These are phyloP conservation scores for Syzygium jambos DNA, from an alignment of 345 rosid genomes.

Conservation along the genomic window DNA sequence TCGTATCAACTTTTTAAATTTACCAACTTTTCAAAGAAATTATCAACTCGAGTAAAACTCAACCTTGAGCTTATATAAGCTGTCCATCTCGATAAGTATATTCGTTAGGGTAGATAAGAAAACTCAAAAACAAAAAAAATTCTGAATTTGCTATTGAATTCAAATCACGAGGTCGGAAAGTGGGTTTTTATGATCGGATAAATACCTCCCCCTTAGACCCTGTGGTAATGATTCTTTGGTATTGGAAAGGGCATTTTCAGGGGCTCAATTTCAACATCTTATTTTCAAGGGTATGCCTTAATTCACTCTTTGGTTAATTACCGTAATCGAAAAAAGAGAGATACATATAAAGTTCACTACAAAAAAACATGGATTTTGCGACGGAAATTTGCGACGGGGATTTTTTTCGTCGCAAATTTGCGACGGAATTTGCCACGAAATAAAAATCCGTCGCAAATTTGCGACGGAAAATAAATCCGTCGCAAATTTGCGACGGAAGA, in stretches of 20 bases:
- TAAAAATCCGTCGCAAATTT: no score
- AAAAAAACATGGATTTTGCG: no score
- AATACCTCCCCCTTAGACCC: background rate
- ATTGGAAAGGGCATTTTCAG: background rate
- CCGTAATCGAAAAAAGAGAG: no score
- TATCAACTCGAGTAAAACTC: background rate
- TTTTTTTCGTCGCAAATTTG: no score
- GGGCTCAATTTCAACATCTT: background rate
- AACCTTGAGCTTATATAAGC: background rate
- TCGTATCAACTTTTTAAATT: background rate
- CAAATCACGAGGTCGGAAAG: background rate
- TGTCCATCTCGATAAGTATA: background rate
- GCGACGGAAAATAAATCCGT: no score
- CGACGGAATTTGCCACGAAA: no score
- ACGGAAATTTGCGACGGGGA: no score
- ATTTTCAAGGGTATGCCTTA: background rate
- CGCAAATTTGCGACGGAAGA: no score
- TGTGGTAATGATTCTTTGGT: background rate
- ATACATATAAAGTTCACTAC: no score
- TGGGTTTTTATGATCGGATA: background rate
- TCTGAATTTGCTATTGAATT: background rate
- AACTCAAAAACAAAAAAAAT: background rate
- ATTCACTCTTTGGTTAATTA: background rate
- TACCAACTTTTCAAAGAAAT: background rate
- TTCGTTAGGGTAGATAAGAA: background rate